Evolutionary conservation across 2,329 filamentous ascomycete species (phyloP).

Genomic region (Dothistroma septosporum): DNA sequence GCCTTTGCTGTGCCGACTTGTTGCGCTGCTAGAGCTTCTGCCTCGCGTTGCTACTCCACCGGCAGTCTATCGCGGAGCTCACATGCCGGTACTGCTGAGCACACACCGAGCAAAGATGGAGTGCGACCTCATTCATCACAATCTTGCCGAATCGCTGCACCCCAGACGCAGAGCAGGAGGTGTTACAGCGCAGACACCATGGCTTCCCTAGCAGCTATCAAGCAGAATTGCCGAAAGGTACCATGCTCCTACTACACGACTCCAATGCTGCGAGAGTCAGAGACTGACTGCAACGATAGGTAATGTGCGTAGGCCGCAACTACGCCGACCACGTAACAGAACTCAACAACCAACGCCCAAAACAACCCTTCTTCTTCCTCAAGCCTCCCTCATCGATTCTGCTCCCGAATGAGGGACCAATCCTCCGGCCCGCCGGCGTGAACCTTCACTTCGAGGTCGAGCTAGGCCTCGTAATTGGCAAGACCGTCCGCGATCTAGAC

Average conservation of each 20-base stretch:
- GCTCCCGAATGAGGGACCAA: constrained; percentile 69
- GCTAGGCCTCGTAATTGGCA: constrained; percentile 83
- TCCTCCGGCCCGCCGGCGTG: constrained; percentile 77
- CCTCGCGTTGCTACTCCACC: constrained; percentile 12
- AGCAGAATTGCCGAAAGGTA: constrained; percentile 48
- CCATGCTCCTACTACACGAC: constrained; percentile 1
- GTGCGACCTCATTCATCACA: not conserved
- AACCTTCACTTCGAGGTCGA: constrained; percentile 94
- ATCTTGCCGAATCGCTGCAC: not conserved
- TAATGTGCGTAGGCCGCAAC: constrained; percentile 92
- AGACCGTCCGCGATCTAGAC: constrained; percentile 69
- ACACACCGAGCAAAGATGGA: not conserved
- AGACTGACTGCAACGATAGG: constrained; percentile 43
- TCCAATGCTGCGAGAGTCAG: not conserved
- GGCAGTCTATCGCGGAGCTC: constrained; percentile 3
- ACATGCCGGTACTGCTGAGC: not conserved
- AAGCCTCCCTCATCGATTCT: constrained; percentile 89
- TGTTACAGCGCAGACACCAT: constrained; percentile 16
- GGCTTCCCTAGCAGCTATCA: constrained; percentile 32
- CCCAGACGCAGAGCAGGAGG: not conserved
- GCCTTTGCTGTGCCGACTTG: constrained; percentile 7
- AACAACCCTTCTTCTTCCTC: constrained; percentile 98
- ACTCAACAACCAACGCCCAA: constrained; percentile 79
- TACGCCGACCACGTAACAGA: constrained; percentile 96
- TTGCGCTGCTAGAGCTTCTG: constrained; percentile 4